phyloP scores from a whole-genome alignment of 768 basidiomycete species.

The Neoboletus subvelutipes region DNA sequence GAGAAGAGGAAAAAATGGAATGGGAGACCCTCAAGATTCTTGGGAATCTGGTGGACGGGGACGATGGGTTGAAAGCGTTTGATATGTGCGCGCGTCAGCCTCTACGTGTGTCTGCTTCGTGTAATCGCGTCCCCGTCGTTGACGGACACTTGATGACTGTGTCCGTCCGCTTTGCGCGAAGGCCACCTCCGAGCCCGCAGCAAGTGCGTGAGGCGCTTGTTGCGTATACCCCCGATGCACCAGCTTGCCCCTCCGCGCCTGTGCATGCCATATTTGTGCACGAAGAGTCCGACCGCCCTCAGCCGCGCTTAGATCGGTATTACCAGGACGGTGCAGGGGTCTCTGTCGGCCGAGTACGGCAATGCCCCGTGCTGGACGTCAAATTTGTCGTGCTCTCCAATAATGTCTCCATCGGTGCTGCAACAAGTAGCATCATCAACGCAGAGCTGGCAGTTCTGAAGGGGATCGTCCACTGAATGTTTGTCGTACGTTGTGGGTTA shows the following conservation, averaged over 20 bases:
- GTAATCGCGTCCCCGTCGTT: conserved; percentile 93
- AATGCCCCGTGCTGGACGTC: conserved; percentile 91
- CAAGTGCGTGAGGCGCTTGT: conserved; percentile 82
- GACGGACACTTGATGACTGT: conserved; percentile 94
- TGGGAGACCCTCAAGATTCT: conserved; percentile 99
- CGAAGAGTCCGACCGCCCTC: conserved; percentile 89
- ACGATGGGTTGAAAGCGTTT: conserved; percentile 60
- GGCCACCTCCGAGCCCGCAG: conserved; percentile 83
- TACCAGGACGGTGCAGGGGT: conserved; percentile 91
- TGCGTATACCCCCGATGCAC: conserved; percentile 74
- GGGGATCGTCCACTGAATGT: conserved; percentile 42
- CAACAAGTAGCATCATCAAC: conserved; percentile 96
- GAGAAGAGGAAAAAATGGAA: conserved; percentile 97
- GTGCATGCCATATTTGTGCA: conserved; percentile 85
- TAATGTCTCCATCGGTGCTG: conserved; percentile 94
- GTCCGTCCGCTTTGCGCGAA: conserved; percentile 75
- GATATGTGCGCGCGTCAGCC: conserved; percentile 83
- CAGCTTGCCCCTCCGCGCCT: conserved; percentile 83
- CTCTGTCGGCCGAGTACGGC: conserved; percentile 84
- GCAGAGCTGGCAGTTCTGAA: conserved; percentile 91
- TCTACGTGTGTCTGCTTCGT: conserved; percentile 87
- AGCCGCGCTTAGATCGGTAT: conserved; percentile 89
- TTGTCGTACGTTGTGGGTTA: neutral
- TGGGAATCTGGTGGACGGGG: conserved; percentile 66
- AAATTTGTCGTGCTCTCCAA: conserved; percentile 93